Evolutionary conservation across 805 yeast species (phyloP), one percentile per base, ranked within the genome.

Genomic region (Suhomyces canberraensis): DNA sequence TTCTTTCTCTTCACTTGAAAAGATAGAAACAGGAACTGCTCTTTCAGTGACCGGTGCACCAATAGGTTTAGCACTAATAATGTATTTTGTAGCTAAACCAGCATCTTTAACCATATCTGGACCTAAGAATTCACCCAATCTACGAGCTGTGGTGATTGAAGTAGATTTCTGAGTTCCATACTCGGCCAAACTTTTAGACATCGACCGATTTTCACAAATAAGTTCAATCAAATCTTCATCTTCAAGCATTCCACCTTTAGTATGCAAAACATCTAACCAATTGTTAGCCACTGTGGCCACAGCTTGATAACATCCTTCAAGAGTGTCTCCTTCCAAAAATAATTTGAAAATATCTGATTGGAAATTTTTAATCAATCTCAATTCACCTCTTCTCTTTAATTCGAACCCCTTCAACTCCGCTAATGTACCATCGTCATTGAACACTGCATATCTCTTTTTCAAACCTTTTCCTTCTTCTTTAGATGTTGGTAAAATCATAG

Each of bases 321-420:
- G 64, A 1, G 89, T 66, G 21, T 73, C 69, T 25, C 99, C 99
- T 40, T 89, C 91, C 47, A 93, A 69, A 57, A 93, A 93, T 25
- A 88, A 78, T 49, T 87, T 87, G 67, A 95, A 93, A 31, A 95
- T 81, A 61, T 93, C 97, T 18, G 95, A 79, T 60, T 93, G 99
- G 62, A 93, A 93, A 50, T 90, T 89, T 55, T 93, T 95, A 58
- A 93, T 88, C 40, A 93, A 66, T 50, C 89, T 91, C 44, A 93
- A 69, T 58, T 93, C 99, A 51, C 99, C 99, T 61, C 99, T 79
- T 64, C 99, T 77, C 55, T 93, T 93, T 60, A 93, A 69, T 61
- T 93, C 99, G 54, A 93, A 93, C 5, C 99, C 99, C 59, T 93
- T 93, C 51, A 93, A 69, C 61, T 93, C 99, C 0, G 98, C 98